These are phyloP conservation scores for Ophiocordyceps camponoti-floridani DNA, from an alignment of 2,329 filamentous ascomycete genomes.

Conservation along the genomic window DNA sequence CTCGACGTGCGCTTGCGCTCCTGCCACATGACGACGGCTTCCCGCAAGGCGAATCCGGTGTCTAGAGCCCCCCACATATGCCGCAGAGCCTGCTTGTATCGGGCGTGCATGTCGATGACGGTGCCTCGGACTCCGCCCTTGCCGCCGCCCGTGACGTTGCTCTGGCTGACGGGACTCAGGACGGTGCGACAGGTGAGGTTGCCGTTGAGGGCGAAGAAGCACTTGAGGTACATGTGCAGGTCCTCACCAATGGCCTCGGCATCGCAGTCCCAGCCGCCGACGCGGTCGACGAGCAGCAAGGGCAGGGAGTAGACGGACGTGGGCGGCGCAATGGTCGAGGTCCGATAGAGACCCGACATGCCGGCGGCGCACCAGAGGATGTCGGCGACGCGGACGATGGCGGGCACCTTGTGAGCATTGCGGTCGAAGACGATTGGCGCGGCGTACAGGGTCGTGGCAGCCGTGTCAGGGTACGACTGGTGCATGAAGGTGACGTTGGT, in stretches of 20 bases:
- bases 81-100: conserved; percentile 53
- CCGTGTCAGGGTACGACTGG: conserved; percentile 37
- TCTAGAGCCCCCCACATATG: conserved; percentile 65
- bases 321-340: conserved; percentile 47
- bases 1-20: conserved; percentile 37
- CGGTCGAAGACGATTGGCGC: conserved; percentile 59
- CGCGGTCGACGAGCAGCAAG: conserved; percentile 46
- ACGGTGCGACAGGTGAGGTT: conserved; percentile 47
- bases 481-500: conserved; percentile 46
- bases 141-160: conserved; percentile 46
- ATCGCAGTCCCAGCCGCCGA: conserved; percentile 55
- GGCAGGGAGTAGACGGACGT: conserved; percentile 59
- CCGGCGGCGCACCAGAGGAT: conserved; percentile 56
- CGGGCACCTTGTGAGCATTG: conserved; percentile 49
- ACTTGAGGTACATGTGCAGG: conserved; percentile 63
- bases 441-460: conserved; percentile 45
- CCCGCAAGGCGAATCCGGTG: conserved; percentile 45
- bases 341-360: conserved; percentile 47
- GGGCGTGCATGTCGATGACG: conserved; percentile 39
- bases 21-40: conserved; percentile 36
- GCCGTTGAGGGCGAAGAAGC: conserved; percentile 56
- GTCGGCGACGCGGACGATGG: conserved; percentile 53
- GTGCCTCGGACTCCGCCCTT: conserved; percentile 34
- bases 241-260: conserved; percentile 59
- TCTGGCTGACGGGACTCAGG: conserved; percentile 53